phyloP scores from a whole-genome alignment of 2,329 filamentous ascomycete genomes.

The Colletotrichum zoysiae region DNA sequence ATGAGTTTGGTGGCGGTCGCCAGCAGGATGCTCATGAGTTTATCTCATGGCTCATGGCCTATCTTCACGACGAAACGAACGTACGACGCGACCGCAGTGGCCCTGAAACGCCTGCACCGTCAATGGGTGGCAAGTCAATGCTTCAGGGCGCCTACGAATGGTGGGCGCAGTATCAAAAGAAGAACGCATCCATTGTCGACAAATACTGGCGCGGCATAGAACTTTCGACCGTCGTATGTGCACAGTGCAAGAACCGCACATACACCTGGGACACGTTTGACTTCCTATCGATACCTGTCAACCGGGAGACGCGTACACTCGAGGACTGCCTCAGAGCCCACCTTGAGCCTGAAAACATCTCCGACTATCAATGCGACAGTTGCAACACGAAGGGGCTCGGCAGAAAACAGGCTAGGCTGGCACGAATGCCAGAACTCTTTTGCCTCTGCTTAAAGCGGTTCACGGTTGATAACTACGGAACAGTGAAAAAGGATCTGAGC shows the following conservation, averaged over 20 bases:
- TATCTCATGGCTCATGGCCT: slow-evolving; percentile 83
- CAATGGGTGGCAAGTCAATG: slow-evolving; percentile 50
- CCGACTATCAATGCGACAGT: slow-evolving; percentile 79
- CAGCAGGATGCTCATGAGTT: slow-evolving; percentile 97
- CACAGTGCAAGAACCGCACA: slow-evolving; percentile 64
- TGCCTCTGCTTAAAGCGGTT: slow-evolving; percentile 80
- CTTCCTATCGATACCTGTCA: slow-evolving; percentile 64
- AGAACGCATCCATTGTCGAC: slow-evolving; percentile 81
- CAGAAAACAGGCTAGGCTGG: slow-evolving; percentile 79
- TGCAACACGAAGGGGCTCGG: slow-evolving; percentile 78
- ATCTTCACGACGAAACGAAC: slow-evolving; percentile 90
- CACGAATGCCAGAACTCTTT: slow-evolving; percentile 82
- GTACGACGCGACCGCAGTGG: slow-evolving; percentile 52
- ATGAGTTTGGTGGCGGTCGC: slow-evolving; percentile 75
- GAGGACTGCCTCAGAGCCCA: slow-evolving; percentile 78
- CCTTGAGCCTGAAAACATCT: slow-evolving; percentile 74
- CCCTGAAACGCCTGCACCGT: slow-evolving; percentile 45
- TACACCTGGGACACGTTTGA: slow-evolving; percentile 63
- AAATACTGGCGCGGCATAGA: slow-evolving; percentile 84
- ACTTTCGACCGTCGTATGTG: slow-evolving; percentile 78
- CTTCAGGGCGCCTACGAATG: slow-evolving; percentile 76
- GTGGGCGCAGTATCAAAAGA: slow-evolving; percentile 78
- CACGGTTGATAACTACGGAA: slow-evolving; percentile 42
- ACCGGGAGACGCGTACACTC: slow-evolving; percentile 52
- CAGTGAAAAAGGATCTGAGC: slow-evolving; percentile 74